A percentile compares a stretch with the other conserved stretches of the same genome.
Conservation (phyloP, 2,329 filamentous ascomycete genomes). For the Fusarium scirpi region DNA sequence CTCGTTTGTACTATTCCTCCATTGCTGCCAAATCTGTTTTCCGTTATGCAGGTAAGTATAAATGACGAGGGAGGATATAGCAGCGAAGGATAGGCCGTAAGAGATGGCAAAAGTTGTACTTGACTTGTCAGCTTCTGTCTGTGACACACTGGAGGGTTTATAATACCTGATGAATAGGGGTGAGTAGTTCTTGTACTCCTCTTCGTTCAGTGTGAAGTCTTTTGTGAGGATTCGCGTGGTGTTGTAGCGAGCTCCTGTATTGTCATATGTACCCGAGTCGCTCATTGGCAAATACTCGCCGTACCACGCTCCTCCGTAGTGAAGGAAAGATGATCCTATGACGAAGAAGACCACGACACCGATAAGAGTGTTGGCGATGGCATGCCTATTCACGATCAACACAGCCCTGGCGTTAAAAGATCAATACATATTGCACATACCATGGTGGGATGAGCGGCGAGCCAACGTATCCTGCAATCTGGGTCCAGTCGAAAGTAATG, state of each 20-base stretch:
- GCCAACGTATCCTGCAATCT: constrained; percentile 75
- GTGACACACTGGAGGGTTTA: too few relatives aligned
- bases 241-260: constrained; percentile 73
- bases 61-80: constrained; percentile 76
- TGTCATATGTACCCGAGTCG: constrained; percentile 78
- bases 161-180: constrained; percentile 71
- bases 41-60: constrained; percentile 76
- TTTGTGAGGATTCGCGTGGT: constrained; percentile 71
- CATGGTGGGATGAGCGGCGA: constrained; percentile 78
- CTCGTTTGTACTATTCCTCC: constrained; percentile 68
- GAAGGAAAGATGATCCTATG: constrained; percentile 68
- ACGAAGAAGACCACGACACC: constrained; percentile 75
- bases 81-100: constrained; percentile 79
- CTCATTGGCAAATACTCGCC: constrained; percentile 75
- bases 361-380: constrained; percentile 78
- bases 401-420: neutral
- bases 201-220: constrained; percentile 71
- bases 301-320: constrained; percentile 76
- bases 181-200: constrained; percentile 75
- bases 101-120: constrained; percentile 78
- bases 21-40: constrained; percentile 73
- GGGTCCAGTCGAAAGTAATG: constrained; percentile 82
- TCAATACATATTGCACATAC: constrained; percentile 51
- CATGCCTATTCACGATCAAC: constrained; percentile 61
- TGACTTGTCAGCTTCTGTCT: constrained; percentile 17